Percentiles rank a stretch among this genome's conserved stretches.
These are phyloP conservation scores for Clathrospora elynae DNA, from an alignment of 2,329 filamentous ascomycete genomes.

Conservation along the genomic window DNA sequence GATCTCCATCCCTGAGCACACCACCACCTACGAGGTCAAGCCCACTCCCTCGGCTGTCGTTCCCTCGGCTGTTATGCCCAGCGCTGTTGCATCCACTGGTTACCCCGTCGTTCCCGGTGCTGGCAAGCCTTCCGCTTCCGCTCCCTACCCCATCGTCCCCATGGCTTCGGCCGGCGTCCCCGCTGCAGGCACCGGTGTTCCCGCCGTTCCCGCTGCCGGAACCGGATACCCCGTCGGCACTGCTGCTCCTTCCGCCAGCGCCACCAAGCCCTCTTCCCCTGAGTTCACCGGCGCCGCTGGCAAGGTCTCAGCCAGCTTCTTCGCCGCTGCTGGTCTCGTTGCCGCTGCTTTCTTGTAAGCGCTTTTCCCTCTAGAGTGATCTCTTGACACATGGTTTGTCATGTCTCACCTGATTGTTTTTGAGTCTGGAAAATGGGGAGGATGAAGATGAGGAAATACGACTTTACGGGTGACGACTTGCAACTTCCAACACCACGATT, in stretches of 20 bases:
- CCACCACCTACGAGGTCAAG: constrained; percentile 28
- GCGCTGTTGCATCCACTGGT: constrained; percentile 11
- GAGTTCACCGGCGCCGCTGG: constrained; percentile 59
- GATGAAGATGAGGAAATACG: constrained; percentile 24
- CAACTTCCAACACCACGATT: constrained; percentile 39
- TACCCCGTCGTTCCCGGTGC: too few relatives aligned
- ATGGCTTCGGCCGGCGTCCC: too few relatives aligned
- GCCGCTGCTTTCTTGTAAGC: constrained; percentile 49
- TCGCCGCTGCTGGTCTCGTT: constrained; percentile 58
- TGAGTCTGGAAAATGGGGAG: constrained; percentile 20
- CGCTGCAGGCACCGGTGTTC: constrained; percentile 7
- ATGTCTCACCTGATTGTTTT: constrained; percentile 14
- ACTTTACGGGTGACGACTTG: constrained; percentile 43
- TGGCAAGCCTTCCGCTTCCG: constrained; percentile 25
- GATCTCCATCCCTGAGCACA: constrained; percentile 32
- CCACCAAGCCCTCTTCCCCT: constrained; percentile 33
- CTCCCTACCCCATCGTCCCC: constrained; percentile 16
- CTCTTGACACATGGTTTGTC: constrained; percentile 7
- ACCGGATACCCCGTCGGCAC: constrained; percentile 28
- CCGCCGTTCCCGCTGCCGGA: constrained; percentile 30
- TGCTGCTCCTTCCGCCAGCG: constrained; percentile 34
- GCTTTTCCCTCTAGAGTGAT: constrained; percentile 24
- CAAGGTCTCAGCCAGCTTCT: constrained; percentile 58
- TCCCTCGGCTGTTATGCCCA: constrained; percentile 29
- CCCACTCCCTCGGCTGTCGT: constrained; percentile 23